Evolutionary conservation across 768 basidiomycete genomes (phyloP).

Genomic region (Dacryopinax primogenitus): DNA sequence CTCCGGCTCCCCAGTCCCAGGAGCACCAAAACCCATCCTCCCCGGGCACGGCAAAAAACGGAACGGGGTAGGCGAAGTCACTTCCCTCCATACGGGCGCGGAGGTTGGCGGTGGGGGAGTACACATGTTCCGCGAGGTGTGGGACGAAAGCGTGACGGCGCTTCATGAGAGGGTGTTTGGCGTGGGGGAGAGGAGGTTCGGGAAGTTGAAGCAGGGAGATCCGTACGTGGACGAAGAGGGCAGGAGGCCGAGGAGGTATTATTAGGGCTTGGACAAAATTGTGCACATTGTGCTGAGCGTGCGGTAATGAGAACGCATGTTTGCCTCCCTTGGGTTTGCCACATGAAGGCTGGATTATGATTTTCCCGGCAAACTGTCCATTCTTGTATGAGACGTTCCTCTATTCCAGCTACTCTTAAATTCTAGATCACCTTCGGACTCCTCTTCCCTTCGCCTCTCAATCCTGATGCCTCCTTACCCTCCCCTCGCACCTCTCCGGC

Average conservation of each 20-base stretch:
- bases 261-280: too few species aligned
- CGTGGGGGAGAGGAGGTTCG: slow-evolving; percentile 53
- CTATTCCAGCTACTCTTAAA: too few species aligned
- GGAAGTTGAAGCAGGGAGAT: slow-evolving; percentile 40
- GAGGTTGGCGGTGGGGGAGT: slow-evolving; percentile 39
- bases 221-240: slow-evolving; percentile 37
- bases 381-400: too few species aligned
- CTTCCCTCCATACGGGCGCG: slow-evolving; percentile 7
- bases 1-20: slow-evolving; percentile 1
- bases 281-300: too few species aligned
- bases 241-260: slow-evolving; percentile 39
- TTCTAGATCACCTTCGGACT: too few species aligned
- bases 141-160: slow-evolving; percentile 50
- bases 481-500: slow-evolving; percentile 4
- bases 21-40: not conserved
- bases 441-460: not conserved
- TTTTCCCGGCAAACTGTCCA: too few species aligned
- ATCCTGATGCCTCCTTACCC: not conserved
- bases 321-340: too few species aligned
- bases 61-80: slow-evolving; percentile 18
- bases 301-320: too few species aligned
- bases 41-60: not conserved
- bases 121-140: slow-evolving; percentile 73
- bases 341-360: too few species aligned
- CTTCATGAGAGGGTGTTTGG: slow-evolving; percentile 58